A percentile compares a stretch with the other conserved stretches of the same genome.
These are phyloP conservation scores for Amanita phalloides DNA, from an alignment of 768 basidiomycete genomes.

Conservation along the genomic window DNA sequence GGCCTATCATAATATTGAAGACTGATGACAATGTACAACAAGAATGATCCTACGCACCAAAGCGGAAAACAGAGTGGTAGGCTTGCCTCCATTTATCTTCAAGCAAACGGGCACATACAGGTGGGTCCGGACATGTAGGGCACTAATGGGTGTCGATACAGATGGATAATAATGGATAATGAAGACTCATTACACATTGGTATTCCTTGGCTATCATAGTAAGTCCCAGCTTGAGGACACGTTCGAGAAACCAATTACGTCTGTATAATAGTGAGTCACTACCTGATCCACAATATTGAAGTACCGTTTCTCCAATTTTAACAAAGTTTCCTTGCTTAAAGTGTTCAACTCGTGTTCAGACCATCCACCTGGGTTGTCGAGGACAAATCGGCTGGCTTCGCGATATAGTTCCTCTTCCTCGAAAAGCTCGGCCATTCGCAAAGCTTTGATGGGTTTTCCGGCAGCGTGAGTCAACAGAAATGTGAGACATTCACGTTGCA, in stretches of 20 bases:
- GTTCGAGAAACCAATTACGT: conserved; percentile 91
- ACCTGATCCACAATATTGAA: neutral
- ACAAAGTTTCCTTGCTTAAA: conserved; percentile 68
- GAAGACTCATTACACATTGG: conserved; percentile 58
- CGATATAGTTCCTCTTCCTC: conserved; percentile 85
- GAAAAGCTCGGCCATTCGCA: conserved; percentile 86
- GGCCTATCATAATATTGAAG: conserved; percentile 31
- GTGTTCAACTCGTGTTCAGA: conserved; percentile 72
- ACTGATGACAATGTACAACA: neutral
- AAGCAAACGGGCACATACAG: conserved; percentile 68
- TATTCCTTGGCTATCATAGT: conserved; percentile 89
- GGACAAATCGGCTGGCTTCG: conserved; percentile 83
- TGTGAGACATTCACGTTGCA: conserved; percentile 73
- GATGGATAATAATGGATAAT: neutral
- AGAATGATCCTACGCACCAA: conserved; percentile 35
- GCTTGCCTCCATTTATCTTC: conserved; percentile 94
- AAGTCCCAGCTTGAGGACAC: conserved; percentile 83
- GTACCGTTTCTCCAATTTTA: conserved; percentile 84
- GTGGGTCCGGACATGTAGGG: conserved; percentile 71
- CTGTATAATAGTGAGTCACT: conserved; percentile 22
- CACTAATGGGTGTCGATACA: conserved; percentile 36
- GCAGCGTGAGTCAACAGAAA: conserved; percentile 92
- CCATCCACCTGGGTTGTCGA: conserved; percentile 89
- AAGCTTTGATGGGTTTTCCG: conserved; percentile 85
- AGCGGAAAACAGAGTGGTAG: conserved; percentile 77